These are phyloP conservation scores for Lumnitzera racemosa DNA, from an alignment of 345 rosid species.

Conservation along the genomic window DNA sequence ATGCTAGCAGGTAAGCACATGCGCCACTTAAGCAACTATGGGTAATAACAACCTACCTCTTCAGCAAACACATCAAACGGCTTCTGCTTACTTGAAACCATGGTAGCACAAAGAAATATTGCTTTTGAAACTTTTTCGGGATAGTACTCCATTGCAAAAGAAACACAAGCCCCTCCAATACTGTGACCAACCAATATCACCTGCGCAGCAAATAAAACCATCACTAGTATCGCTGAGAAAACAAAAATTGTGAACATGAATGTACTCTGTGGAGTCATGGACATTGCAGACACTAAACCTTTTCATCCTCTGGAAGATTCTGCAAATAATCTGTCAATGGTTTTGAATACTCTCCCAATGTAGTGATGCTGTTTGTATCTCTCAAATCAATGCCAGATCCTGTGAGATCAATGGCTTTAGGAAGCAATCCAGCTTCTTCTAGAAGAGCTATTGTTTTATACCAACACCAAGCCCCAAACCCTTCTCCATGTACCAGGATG, in stretches of 20 bases:
- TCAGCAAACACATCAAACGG: slow-evolving; percentile 93
- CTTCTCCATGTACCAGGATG: slow-evolving; percentile 83
- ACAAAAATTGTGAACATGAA: neutral
- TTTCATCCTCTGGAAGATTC: slow-evolving; percentile 73
- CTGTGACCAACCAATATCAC: slow-evolving; percentile 88
- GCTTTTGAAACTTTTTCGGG: slow-evolving; percentile 77
- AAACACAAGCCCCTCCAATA: slow-evolving; percentile 82
- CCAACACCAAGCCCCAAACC: slow-evolving; percentile 99
- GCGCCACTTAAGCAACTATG: neutral
- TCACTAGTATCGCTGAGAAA: neutral
- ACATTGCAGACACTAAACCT: slow-evolving; percentile 31
- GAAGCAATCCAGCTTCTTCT: slow-evolving; percentile 78
- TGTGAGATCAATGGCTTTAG: slow-evolving; percentile 67
- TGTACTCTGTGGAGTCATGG: neutral
- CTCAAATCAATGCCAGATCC: slow-evolving; percentile 82
- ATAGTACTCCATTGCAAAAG: slow-evolving; percentile 73
- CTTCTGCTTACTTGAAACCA: slow-evolving; percentile 82
- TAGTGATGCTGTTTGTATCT: slow-evolving; percentile 53
- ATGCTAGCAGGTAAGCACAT: neutral
- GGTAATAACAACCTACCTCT: slow-evolving; percentile 44
- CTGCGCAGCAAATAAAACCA: slow-evolving; percentile 26
- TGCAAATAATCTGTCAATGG: slow-evolving; percentile 60
- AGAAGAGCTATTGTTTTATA: slow-evolving; percentile 72
- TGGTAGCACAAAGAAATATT: slow-evolving; percentile 78
- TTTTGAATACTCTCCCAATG: slow-evolving; percentile 75